Conservation (phyloP, 805 yeast genomes). For the Candida jianshihensis region DNA sequence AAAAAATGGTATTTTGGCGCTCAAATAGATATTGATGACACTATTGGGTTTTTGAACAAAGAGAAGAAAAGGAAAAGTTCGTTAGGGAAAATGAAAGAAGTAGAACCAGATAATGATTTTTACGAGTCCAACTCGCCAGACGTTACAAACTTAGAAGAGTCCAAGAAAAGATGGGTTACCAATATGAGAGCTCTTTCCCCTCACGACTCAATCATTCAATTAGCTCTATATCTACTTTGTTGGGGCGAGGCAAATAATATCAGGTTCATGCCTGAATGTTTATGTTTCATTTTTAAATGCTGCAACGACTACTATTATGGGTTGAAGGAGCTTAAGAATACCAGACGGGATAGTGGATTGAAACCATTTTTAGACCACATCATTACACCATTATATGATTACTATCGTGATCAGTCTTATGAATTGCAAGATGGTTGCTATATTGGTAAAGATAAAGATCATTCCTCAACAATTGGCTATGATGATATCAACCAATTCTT, state of each 20-base stretch:
- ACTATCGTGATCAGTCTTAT: slow-evolving; percentile 48
- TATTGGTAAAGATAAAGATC: slow-evolving; percentile 51
- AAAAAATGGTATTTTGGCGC: slow-evolving; percentile 76
- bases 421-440: slow-evolving; percentile 35
- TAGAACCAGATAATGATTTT: slow-evolving; percentile 2
- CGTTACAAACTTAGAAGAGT: slow-evolving; percentile 28
- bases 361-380: slow-evolving; percentile 54
- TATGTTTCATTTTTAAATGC: slow-evolving; percentile 79
- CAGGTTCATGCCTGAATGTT: slow-evolving; percentile 83
- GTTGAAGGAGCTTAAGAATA: slow-evolving; percentile 29
- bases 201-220: slow-evolving; percentile 51
- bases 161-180: slow-evolving; percentile 43
- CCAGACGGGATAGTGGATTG: slow-evolving; percentile 21
- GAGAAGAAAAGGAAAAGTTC: no score
- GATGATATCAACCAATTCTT: slow-evolving; percentile 87
- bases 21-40: slow-evolving; percentile 54
- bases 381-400: slow-evolving; percentile 69
- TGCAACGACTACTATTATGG: slow-evolving; percentile 62
- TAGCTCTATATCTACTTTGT: slow-evolving; percentile 62
- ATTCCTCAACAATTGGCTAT: slow-evolving; percentile 67
- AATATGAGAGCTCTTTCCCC: slow-evolving; percentile 45
- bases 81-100: slow-evolving; percentile 15
- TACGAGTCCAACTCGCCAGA: not conserved
- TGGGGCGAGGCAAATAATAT: slow-evolving; percentile 92
- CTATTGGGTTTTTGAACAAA: slow-evolving; percentile 29